Evolutionary conservation across 2,329 filamentous ascomycete species (phyloP).

Genomic region (Penicillium decumbens): DNA sequence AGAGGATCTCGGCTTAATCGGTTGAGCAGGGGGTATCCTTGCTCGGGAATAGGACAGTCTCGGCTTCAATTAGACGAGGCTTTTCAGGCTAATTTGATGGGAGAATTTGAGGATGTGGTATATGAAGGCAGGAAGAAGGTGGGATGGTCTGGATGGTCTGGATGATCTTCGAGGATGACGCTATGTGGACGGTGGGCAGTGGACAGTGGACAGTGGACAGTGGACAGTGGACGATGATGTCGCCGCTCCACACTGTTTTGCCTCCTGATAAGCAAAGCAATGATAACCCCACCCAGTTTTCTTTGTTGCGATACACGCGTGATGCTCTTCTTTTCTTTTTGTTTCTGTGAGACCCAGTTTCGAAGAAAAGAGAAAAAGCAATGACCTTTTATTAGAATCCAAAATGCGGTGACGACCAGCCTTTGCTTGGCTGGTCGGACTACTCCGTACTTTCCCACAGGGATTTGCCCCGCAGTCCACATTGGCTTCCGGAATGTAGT

Average conservation of each 20-base stretch:
- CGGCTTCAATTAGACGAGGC: neutral
- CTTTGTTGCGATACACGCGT: neutral
- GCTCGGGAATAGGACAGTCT: slow-evolving; percentile 6
- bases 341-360: neutral
- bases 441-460: neutral
- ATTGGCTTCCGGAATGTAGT: neutral
- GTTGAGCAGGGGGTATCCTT: slow-evolving; percentile 4
- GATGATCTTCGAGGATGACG: slow-evolving; percentile 18
- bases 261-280: slow-evolving; percentile 21
- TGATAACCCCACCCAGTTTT: slow-evolving; percentile 2
- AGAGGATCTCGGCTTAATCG: neutral
- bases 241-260: slow-evolving; percentile 21
- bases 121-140: slow-evolving; percentile 2
- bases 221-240: slow-evolving; percentile 15
- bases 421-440: slow-evolving; percentile 6
- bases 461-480: neutral
- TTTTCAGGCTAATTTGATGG: neutral
- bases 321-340: neutral
- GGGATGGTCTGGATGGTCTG: slow-evolving; percentile 8
- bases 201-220: no score
- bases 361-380: neutral
- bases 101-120: slow-evolving; percentile 1
- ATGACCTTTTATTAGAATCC: neutral
- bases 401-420: slow-evolving; percentile 3
- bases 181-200: slow-evolving; percentile 9